Evolutionary conservation across 208 protist genomes (phyloP), one percentile per base, ranked within the genome.

Genomic region (Angomonas deanei): DNA sequence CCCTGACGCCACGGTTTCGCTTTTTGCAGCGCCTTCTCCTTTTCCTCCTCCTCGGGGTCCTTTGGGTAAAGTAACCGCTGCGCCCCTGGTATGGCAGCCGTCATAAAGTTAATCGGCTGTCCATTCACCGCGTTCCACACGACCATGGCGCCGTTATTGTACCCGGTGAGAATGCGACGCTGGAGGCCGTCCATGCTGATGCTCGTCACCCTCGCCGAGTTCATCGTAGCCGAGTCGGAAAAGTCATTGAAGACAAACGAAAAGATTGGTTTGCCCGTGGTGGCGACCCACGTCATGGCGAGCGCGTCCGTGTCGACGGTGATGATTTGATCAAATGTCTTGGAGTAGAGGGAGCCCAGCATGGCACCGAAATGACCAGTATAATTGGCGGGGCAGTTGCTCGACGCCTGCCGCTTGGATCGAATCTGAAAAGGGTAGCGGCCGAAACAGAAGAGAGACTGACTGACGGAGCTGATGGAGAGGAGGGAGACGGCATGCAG

Each of bases 101-200:
- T 89, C 58, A 89, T 80, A 24, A 89, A 70, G 58, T 77, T 80
- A 47, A 81, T 78, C 8, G 82, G 78, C 64, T 91, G 88, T 13
- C 88, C 88, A 68, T 94, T 94, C 36, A 91, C 65, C 3, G 84
- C 62, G 54, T 90, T 91, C 88, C 88, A 94, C 34, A 89, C 84
- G 23, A 85, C 88, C 61, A 89, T 78, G 17, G 74, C 66, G 6
- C 88, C 88, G 59, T 81, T 80, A 19, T 80, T 55, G 75, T 90
- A 94, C 15, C 88, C 88, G 13, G 88, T 91, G 6, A 94, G 57
- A 21, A 94, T 62, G 17, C 84, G 82, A 21, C 82, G 76, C 54
- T 88, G 80, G 33, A 84, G 52, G 26, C 63, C 76, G 48, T 91
- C 88, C 42, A 94, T 61, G 3, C 72, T 38, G 36, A 69, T 77